Evolutionary conservation across 257 asterid genomes (phyloP).

Genomic region (Anisodus acutangulus): DNA sequence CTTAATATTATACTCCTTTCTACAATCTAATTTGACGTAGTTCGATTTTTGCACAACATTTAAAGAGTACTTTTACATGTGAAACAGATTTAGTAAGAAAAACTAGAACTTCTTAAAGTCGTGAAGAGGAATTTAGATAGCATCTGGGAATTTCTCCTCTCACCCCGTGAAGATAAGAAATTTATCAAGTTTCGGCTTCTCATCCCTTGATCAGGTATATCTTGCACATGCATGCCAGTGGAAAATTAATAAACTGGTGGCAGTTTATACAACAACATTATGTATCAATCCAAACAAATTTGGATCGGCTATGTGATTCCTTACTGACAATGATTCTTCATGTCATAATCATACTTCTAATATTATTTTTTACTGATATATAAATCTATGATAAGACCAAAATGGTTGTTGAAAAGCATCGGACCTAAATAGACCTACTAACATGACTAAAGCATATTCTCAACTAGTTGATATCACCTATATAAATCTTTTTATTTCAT

Average conservation of each 20-base stretch:
- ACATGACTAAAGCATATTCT: too few relatives aligned
- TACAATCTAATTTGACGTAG: constrained; percentile 16
- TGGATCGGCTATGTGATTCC: background rate
- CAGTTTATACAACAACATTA: background rate
- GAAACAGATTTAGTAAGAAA: constrained; percentile 2
- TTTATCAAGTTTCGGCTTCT: background rate
- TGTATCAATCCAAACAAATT: background rate
- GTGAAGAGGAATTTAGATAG: constrained; percentile 8
- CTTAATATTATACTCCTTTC: background rate
- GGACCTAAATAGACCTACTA: too few relatives aligned
- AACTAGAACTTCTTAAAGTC: background rate
- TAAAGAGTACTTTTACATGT: constrained; percentile 9
- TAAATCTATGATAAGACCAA: background rate
- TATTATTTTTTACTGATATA: background rate
- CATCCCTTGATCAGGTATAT: constrained; percentile 14
- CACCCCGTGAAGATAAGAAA: constrained; percentile 14
- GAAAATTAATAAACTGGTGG: background rate
- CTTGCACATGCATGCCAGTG: background rate
- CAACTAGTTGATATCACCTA: too few relatives aligned
- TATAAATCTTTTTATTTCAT: too few relatives aligned
- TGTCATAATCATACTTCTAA: background rate
- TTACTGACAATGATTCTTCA: background rate
- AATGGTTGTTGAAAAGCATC: too few relatives aligned
- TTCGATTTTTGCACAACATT: background rate
- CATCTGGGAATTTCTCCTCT: background rate